Conservation (phyloP, 805 yeast species). For the Millerozyma acaciae region DNA sequence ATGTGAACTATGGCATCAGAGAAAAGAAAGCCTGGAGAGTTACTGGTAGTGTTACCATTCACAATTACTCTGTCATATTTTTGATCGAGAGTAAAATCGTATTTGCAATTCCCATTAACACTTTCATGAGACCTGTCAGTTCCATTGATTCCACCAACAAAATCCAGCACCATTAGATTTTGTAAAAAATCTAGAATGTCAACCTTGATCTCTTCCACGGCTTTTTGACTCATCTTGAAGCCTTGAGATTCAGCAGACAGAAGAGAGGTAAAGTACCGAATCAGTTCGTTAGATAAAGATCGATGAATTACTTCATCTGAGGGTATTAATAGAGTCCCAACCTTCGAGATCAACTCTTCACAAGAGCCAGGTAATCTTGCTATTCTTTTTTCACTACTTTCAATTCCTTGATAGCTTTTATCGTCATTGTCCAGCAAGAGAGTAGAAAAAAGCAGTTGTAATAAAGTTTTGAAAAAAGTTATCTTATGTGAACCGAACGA, state of each 20-base stretch:
- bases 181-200: slow-evolving; percentile 27
- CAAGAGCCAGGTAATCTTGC: slow-evolving; percentile 21
- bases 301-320: slow-evolving; percentile 23
- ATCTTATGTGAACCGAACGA: slow-evolving; percentile 19
- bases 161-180: slow-evolving; percentile 21
- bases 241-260: slow-evolving; percentile 11
- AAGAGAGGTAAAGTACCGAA: slow-evolving; percentile 25
- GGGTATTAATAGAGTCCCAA: slow-evolving; percentile 32
- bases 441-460: slow-evolving; percentile 18
- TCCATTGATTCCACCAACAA: slow-evolving; percentile 29
- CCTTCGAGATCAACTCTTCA: slow-evolving; percentile 20
- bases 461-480: slow-evolving; percentile 23
- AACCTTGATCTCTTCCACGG: slow-evolving; percentile 24
- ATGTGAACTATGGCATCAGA: slow-evolving; percentile 36
- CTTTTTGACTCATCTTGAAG: slow-evolving; percentile 25
- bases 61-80: slow-evolving; percentile 13
- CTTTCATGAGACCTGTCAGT: slow-evolving; percentile 13
- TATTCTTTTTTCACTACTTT: not conserved
- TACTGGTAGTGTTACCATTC: slow-evolving; percentile 16
- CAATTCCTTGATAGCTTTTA: not conserved
- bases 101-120: slow-evolving; percentile 10
- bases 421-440: too few species aligned
- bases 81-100: slow-evolving; percentile 10
- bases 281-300: slow-evolving; percentile 25
- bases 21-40: slow-evolving; percentile 14